A percentile compares a stretch with the other conserved stretches of the same genome.
phyloP scores from a whole-genome alignment of 805 yeast genomes.

The Blastobotrys chiropterorum region DNA sequence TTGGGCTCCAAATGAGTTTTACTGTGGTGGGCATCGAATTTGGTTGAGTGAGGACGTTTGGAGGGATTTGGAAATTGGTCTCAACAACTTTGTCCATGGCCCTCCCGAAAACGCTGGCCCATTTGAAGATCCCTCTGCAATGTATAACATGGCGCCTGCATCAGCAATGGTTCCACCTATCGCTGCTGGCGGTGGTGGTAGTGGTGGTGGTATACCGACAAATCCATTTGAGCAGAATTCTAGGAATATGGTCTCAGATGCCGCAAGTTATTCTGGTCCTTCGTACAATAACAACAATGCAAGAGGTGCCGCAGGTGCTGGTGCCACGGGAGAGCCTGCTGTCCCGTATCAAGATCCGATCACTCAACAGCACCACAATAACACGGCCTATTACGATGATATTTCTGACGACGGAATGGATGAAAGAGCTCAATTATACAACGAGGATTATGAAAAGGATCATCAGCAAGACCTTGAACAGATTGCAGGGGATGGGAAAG shows the following conservation, averaged over 20 bases:
- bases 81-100: constrained; percentile 10
- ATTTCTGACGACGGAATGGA: constrained; percentile 15
- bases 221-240: background rate
- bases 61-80: constrained; percentile 30
- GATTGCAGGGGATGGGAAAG: constrained; percentile 24
- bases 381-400: background rate
- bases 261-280: background rate
- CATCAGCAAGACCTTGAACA: constrained; percentile 29
- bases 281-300: background rate
- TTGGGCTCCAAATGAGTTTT: constrained; percentile 31
- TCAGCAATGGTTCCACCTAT: constrained; percentile 1
- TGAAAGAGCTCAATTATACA: constrained; percentile 31
- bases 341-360: background rate
- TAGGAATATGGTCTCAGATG: background rate
- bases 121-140: background rate
- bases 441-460: constrained; percentile 31
- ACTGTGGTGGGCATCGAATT: constrained; percentile 31
- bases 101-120: background rate
- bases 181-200: background rate
- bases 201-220: background rate
- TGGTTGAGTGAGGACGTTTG: constrained; percentile 35
- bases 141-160: background rate
- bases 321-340: background rate
- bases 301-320: background rate
- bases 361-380: background rate